Evolutionary conservation across 2,329 filamentous ascomycete genomes (phyloP).

Genomic region (Arthrocladium fulminans): DNA sequence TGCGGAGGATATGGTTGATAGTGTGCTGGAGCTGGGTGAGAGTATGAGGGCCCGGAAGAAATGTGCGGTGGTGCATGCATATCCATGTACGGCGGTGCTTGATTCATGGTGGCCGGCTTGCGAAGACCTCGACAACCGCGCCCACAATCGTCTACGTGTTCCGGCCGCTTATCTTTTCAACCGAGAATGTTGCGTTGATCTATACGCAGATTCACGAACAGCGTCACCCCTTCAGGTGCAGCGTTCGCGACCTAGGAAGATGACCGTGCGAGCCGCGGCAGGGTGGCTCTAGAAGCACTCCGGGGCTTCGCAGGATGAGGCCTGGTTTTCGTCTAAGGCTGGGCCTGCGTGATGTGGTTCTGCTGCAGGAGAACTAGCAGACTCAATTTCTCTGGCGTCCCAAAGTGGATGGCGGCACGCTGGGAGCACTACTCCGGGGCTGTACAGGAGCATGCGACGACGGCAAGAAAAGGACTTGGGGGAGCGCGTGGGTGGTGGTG

Average conservation of each 20-base stretch:
- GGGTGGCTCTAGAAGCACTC: not conserved
- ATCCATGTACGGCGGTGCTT: conserved; percentile 73
- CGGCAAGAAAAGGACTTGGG: conserved; percentile 2
- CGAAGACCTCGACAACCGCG: no score
- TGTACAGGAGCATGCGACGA: conserved; percentile 6
- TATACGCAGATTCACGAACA: conserved; percentile 1
- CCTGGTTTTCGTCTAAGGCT: not conserved
- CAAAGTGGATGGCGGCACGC: conserved; percentile 4
- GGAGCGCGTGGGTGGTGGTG: not conserved
- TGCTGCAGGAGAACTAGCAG: not conserved
- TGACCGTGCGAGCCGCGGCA: not conserved
- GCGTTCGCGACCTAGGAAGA: not conserved
- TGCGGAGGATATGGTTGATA: conserved; percentile 71
- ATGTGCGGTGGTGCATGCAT: conserved; percentile 63
- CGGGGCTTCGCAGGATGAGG: not conserved
- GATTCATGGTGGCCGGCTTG: conserved; percentile 62
- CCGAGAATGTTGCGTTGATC: not conserved
- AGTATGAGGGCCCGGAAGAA: conserved; percentile 65
- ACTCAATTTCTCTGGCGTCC: not conserved
- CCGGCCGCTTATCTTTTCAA: not conserved
- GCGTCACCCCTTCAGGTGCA: not conserved
- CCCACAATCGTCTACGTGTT: not conserved
- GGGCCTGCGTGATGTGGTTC: not conserved
- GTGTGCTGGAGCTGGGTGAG: conserved; percentile 67
- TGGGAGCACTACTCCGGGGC: not conserved